Percentiles rank a stretch among this genome's conserved stretches.
These are phyloP conservation scores for Vitis labrusca DNA, from an alignment of 164 flowering plant genomes.

Conservation along the genomic window DNA sequence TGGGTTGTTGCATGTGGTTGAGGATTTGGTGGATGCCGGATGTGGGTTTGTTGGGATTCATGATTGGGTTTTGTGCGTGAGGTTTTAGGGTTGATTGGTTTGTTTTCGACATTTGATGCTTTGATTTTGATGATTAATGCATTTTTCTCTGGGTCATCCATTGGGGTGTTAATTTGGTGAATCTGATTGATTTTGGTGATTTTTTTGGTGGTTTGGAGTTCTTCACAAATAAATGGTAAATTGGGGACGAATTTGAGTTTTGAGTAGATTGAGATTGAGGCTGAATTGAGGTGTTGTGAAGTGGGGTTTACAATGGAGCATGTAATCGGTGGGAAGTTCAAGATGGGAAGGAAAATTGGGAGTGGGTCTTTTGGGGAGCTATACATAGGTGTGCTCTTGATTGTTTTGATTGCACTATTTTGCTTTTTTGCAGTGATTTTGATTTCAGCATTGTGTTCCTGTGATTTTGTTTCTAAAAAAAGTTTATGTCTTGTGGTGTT, in stretches of 20 bases:
- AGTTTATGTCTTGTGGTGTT: slow-evolving; percentile 1
- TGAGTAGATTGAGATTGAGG: neutral
- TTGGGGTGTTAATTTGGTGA: slow-evolving; percentile 2
- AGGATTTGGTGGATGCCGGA: too few relatives aligned
- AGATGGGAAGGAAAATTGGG: slow-evolving; percentile 51
- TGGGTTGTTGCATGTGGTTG: neutral
- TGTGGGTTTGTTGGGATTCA: too few relatives aligned
- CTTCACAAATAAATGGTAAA: neutral
- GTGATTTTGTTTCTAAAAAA: slow-evolving; percentile 1
- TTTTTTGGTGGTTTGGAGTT: slow-evolving; percentile 17
- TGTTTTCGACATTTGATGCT: neutral
- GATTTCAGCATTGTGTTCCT: slow-evolving; percentile 1
- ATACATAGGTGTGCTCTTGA: slow-evolving; percentile 38
- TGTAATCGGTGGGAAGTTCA: slow-evolving; percentile 51
- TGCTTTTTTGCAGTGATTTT: neutral
- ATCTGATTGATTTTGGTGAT: neutral
- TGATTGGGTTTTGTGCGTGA: too few relatives aligned
- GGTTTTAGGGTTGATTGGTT: neutral
- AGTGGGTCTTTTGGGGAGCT: slow-evolving; percentile 63
- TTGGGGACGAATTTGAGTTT: slow-evolving; percentile 8
- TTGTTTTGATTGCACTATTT: neutral
- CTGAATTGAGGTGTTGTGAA: neutral
- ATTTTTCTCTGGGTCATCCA: neutral
- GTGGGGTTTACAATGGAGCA: slow-evolving; percentile 41
- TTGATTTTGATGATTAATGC: neutral